Percentiles rank a stretch among this genome's conserved stretches.
Evolutionary conservation across 1,284 basidiomycete genomes (phyloP).

Genomic region (Naganishia albida): DNA sequence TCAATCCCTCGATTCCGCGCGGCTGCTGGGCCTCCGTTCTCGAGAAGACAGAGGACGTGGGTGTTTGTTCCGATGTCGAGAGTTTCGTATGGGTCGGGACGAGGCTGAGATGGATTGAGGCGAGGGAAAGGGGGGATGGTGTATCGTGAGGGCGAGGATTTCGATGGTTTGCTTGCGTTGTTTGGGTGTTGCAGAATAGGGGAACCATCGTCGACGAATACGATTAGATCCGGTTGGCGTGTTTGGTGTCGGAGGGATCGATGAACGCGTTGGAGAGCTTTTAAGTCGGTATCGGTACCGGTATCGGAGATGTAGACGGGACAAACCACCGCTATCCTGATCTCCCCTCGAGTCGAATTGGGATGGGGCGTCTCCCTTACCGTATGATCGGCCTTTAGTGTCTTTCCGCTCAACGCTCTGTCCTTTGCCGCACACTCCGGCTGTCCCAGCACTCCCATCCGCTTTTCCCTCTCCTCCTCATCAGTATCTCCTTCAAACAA

Average conservation of each 20-base stretch:
- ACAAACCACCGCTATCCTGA: constrained; percentile 10
- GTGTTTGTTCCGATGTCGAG: background rate
- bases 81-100: background rate
- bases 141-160: too few species aligned
- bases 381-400: background rate
- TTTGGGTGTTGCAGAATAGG: background rate
- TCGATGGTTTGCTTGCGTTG: background rate
- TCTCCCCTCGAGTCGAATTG: background rate
- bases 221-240: constrained; percentile 2
- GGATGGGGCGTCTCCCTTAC: background rate
- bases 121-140: too few species aligned
- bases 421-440: background rate
- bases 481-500: background rate
- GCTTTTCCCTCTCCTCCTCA: background rate
- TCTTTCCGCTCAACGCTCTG: background rate
- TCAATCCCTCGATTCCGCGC: constrained; percentile 12
- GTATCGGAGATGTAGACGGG: background rate
- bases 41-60: background rate
- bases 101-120: background rate
- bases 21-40: background rate
- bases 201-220: constrained; percentile 17
- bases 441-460: constrained; percentile 7
- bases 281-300: background rate
- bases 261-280: background rate
- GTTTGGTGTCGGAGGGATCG: background rate